Evolutionary conservation across 1,284 basidiomycete genomes (phyloP).

Genomic region (Leccinum solheimii): DNA sequence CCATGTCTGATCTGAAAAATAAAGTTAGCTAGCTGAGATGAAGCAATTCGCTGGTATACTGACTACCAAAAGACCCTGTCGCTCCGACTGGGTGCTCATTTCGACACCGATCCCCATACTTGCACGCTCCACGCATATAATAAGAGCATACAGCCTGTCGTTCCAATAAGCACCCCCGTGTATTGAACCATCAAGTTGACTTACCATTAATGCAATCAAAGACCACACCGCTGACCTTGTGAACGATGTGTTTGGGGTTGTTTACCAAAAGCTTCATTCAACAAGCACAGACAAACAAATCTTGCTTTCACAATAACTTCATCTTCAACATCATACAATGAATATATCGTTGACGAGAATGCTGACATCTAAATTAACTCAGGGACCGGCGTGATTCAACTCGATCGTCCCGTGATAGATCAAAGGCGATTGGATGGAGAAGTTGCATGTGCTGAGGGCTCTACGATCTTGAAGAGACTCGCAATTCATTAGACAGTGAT

Average conservation of each 20-base stretch:
- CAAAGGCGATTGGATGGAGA: too few species aligned
- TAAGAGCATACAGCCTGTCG: conserved; percentile 52
- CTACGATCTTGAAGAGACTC: too few species aligned
- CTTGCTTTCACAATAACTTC: too few species aligned
- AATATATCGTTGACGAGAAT: too few species aligned
- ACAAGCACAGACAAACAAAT: conserved; percentile 20
- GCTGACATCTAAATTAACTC: too few species aligned
- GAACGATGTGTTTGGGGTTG: conserved; percentile 6
- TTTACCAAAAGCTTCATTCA: conserved; percentile 23
- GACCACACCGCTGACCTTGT: neutral
- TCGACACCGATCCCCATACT: conserved; percentile 66
- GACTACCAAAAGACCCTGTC: conserved; percentile 40
- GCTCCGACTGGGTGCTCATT: conserved; percentile 60
- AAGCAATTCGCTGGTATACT: conserved; percentile 18
- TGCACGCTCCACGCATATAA: conserved; percentile 67
- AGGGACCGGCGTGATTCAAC: too few species aligned
- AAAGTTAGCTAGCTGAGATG: conserved; percentile 14
- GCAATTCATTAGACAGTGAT: too few species aligned
- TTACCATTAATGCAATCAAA: conserved; percentile 20
- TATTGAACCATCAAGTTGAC: too few species aligned
- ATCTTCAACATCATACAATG: neutral
- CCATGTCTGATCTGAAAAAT: conserved; percentile 46
- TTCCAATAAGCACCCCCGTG: conserved; percentile 7
- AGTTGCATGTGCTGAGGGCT: neutral
- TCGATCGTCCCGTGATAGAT: too few species aligned